A percentile compares a stretch with the other conserved stretches of the same genome.
Evolutionary conservation across 2,329 filamentous ascomycete species (phyloP).

Genomic region (Onygena corvina): DNA sequence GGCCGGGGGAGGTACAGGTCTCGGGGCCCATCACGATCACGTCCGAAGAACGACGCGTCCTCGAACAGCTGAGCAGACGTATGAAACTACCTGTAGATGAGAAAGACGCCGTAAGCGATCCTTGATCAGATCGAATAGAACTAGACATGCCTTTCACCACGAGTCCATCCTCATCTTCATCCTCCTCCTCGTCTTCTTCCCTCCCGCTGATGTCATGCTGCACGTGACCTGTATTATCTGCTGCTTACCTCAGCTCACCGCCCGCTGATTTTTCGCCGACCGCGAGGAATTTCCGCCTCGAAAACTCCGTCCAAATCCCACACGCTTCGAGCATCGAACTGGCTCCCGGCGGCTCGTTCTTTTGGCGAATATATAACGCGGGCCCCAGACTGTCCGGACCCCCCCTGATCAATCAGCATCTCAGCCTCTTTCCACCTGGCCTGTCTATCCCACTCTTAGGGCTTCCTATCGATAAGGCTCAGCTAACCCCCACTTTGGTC

Average conservation of each 20-base stretch:
- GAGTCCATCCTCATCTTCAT: neutral
- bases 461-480: conserved; percentile 33
- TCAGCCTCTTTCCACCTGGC: too few relatives aligned
- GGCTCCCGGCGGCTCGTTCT: neutral
- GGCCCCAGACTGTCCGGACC: neutral
- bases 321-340: neutral
- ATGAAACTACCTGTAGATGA: conserved; percentile 18
- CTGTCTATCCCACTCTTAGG: conserved; percentile 16
- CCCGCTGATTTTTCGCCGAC: neutral
- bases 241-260: neutral
- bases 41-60: conserved; percentile 23
- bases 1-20: conserved; percentile 22
- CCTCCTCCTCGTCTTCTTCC: neutral
- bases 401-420: neutral
- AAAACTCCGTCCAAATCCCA: neutral
- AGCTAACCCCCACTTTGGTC: conserved; percentile 18
- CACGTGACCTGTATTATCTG: neutral
- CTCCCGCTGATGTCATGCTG: neutral
- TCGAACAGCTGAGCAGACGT: conserved; percentile 26
- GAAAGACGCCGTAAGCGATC: neutral
- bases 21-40: conserved; percentile 27
- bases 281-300: neutral
- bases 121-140: neutral
- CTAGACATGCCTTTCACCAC: neutral
- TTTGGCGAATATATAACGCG: neutral